Percentiles rank a stretch among this genome's conserved stretches.
Evolutionary conservation across 2,329 filamentous ascomycete species (phyloP).

Genomic region (Botryotinia convoluta): DNA sequence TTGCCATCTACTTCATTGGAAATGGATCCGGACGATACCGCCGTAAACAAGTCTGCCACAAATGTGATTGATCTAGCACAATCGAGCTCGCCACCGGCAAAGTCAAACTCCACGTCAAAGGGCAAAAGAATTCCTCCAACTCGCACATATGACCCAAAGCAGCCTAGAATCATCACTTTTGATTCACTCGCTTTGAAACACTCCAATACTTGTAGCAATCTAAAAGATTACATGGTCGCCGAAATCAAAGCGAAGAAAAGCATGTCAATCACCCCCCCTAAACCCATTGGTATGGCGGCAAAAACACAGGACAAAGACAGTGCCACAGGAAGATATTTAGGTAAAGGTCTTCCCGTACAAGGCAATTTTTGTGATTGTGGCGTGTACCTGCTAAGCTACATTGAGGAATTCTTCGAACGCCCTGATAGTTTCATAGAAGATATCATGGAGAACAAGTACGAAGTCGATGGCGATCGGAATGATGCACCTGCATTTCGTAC

Average conservation of each 20-base stretch:
- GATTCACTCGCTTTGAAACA: slow-evolving; percentile 76
- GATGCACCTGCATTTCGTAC: slow-evolving; percentile 58
- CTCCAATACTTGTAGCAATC: slow-evolving; percentile 58
- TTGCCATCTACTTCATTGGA: not conserved
- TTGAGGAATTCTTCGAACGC: slow-evolving; percentile 74
- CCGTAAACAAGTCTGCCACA: not conserved
- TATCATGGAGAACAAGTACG: slow-evolving; percentile 58
- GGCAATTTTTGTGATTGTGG: slow-evolving; percentile 87
- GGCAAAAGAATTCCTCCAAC: slow-evolving; percentile 33
- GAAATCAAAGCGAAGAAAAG: slow-evolving; percentile 66
- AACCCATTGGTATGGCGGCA: slow-evolving; percentile 60
- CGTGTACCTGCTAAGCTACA: slow-evolving; percentile 79
- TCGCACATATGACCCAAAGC: slow-evolving; percentile 48
- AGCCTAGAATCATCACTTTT: slow-evolving; percentile 76
- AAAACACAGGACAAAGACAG: slow-evolving; percentile 39
- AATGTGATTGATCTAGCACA: slow-evolving; percentile 9
- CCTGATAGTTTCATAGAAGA: slow-evolving; percentile 68
- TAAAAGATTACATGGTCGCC: slow-evolving; percentile 74
- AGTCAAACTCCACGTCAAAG: slow-evolving; percentile 35
- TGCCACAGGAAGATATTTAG: not conserved
- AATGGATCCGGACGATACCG: not conserved
- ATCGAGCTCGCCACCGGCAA: not conserved
- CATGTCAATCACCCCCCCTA: slow-evolving; percentile 36
- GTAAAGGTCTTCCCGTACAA: slow-evolving; percentile 67
- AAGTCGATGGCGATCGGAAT: slow-evolving; percentile 52